These are phyloP conservation scores for Ambrosiella beaveri DNA, from an alignment of 2,329 filamentous ascomycete species.

Conservation along the genomic window DNA sequence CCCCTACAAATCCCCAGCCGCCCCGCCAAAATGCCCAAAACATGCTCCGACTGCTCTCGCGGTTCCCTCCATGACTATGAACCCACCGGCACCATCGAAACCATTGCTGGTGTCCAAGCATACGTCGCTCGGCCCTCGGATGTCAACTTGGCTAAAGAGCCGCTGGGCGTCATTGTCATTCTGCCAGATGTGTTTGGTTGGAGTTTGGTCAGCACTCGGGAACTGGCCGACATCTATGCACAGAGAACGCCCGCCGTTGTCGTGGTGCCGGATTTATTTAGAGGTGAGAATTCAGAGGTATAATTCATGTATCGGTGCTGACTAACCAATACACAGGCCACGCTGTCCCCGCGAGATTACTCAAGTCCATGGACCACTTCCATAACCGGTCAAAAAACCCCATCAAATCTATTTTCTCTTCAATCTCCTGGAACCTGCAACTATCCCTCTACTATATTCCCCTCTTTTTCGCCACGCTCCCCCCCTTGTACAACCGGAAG, in stretches of 20 bases:
- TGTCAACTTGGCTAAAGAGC: conserved; percentile 8
- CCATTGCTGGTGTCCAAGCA: conserved; percentile 16
- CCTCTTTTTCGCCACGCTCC: conserved; percentile 17
- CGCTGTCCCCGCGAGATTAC: conserved; percentile 16
- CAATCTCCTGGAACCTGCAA: background rate
- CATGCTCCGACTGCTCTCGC: conserved; percentile 15
- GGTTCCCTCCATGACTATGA: conserved; percentile 14
- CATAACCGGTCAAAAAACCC: conserved; percentile 1
- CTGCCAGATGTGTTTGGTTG: conserved; percentile 37
- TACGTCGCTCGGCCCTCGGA: conserved; percentile 16
- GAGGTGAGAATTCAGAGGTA: conserved; percentile 15
- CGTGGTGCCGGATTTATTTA: conserved; percentile 36
- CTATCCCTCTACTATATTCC: conserved; percentile 16
- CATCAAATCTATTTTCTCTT: background rate
- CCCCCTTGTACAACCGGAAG: conserved; percentile 17
- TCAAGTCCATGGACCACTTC: conserved; percentile 16
- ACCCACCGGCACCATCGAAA: conserved; percentile 15
- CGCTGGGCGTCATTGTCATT: conserved; percentile 31
- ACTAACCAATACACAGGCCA: conserved; percentile 14
- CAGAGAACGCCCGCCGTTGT: conserved; percentile 29
- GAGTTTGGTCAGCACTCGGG: conserved; percentile 31
- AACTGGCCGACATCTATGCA: conserved; percentile 35
- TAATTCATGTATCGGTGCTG: background rate
- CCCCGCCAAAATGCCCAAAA: background rate
- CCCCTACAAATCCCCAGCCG: background rate